phyloP scores from a whole-genome alignment of 176 grass and related monocot species.

The Phyllostachys edulis region DNA sequence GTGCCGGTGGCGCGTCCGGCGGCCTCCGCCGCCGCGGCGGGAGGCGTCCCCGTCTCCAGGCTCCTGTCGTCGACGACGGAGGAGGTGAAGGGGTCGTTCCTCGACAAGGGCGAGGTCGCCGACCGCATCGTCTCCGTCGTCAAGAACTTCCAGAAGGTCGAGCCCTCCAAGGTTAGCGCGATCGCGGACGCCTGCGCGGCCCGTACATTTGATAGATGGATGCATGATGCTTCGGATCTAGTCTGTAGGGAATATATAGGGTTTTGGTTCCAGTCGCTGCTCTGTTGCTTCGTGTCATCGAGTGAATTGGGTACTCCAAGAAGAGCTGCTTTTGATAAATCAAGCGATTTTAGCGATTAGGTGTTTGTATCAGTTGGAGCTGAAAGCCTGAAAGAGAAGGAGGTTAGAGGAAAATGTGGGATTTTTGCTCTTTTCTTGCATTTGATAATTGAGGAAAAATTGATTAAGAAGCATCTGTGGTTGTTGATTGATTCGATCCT shows the following conservation, averaged over 20 bases:
- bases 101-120: slow-evolving; percentile 77
- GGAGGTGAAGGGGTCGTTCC: slow-evolving; percentile 70
- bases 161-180: slow-evolving; percentile 56
- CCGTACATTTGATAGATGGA: not conserved
- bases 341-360: not conserved
- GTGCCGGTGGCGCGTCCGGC: slow-evolving; percentile 38
- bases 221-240: slow-evolving; percentile 31
- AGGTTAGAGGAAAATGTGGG: not conserved
- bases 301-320: not conserved
- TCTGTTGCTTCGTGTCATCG: not conserved
- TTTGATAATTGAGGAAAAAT: not conserved
- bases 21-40: not conserved
- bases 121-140: slow-evolving; percentile 72
- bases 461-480: not conserved
- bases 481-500: not conserved
- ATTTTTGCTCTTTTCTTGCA: not conserved
- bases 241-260: slow-evolving; percentile 19
- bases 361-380: not conserved
- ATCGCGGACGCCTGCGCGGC: not conserved
- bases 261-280: not conserved
- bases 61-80: slow-evolving; percentile 58
- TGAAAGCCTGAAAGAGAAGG: not conserved
- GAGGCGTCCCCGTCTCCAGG: slow-evolving; percentile 24
- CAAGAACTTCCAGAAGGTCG: slow-evolving; percentile 83
- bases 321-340: not conserved